Evolutionary conservation across 2,329 filamentous ascomycete genomes (phyloP).

Genomic region (Aspergillus sclerotialis): DNA sequence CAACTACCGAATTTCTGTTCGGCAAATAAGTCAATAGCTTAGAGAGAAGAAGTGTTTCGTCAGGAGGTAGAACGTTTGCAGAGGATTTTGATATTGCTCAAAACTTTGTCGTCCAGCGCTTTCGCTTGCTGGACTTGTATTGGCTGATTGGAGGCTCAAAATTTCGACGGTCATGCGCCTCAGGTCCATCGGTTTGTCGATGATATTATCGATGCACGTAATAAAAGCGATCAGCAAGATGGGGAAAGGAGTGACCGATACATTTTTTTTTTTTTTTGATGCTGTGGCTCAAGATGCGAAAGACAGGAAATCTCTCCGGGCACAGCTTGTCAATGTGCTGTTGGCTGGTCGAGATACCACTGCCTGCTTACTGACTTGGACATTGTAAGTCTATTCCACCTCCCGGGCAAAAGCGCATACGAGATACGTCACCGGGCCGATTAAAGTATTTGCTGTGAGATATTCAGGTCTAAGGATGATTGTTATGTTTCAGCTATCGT

Average conservation of each 20-base stretch:
- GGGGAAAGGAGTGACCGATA: neutral
- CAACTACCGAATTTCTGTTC: slow-evolving; percentile 31
- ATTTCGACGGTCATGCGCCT: neutral
- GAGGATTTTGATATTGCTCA: slow-evolving; percentile 15
- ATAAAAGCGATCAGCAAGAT: slow-evolving; percentile 3
- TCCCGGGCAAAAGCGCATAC: too few relatives aligned
- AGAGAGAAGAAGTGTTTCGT: slow-evolving; percentile 8
- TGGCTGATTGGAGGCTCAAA: neutral
- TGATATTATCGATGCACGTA: neutral
- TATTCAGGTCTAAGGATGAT: slow-evolving; percentile 4
- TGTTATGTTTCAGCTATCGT: slow-evolving; percentile 2
- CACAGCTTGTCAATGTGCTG: slow-evolving; percentile 17
- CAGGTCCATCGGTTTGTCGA: neutral
- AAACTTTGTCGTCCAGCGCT: neutral
- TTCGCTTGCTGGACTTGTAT: neutral
- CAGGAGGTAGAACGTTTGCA: slow-evolving; percentile 10
- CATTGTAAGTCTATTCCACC: too few relatives aligned
- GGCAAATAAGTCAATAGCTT: slow-evolving; percentile 17
- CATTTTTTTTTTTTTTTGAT: neutral
- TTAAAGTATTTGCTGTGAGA: too few relatives aligned
- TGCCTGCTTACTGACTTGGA: slow-evolving; percentile 13
- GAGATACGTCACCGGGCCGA: too few relatives aligned
- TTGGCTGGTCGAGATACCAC: slow-evolving; percentile 20
- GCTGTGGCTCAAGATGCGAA: neutral
- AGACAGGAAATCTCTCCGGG: slow-evolving; percentile 4